Evolutionary conservation across 2,329 filamentous ascomycete species (phyloP).

Genomic region (Colletotrichum navitas): DNA sequence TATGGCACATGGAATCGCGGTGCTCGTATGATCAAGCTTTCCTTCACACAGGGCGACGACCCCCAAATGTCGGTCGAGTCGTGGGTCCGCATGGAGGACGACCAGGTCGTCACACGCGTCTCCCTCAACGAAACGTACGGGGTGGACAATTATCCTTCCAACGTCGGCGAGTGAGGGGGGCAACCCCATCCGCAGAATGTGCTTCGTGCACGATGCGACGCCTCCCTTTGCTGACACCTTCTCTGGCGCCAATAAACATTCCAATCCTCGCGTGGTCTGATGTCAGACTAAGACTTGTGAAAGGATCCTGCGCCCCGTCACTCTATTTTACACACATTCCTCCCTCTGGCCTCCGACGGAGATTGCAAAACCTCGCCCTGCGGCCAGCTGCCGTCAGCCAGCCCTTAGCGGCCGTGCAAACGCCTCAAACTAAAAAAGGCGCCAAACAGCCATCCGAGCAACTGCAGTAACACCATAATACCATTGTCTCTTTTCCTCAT

Average conservation of each 20-base stretch:
- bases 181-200: neutral
- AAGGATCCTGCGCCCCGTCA: slow-evolving; percentile 33
- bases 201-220: neutral
- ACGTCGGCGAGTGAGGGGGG: slow-evolving; percentile 26
- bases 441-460: slow-evolving; percentile 16
- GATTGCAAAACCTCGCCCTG: slow-evolving; percentile 38
- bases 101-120: slow-evolving; percentile 63
- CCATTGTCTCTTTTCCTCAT: slow-evolving; percentile 31
- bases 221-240: slow-evolving; percentile 1
- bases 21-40: slow-evolving; percentile 53
- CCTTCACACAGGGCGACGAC: slow-evolving; percentile 51
- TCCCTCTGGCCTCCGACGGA: slow-evolving; percentile 31
- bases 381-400: slow-evolving; percentile 41
- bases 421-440: slow-evolving; percentile 39
- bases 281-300: slow-evolving; percentile 18
- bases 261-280: slow-evolving; percentile 8
- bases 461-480: slow-evolving; percentile 32
- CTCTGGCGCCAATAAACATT: slow-evolving; percentile 10
- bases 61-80: slow-evolving; percentile 61
- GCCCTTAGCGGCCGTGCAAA: slow-evolving; percentile 36
- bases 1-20: slow-evolving; percentile 76
- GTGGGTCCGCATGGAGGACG: slow-evolving; percentile 72
- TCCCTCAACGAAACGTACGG: slow-evolving; percentile 72
- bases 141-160: slow-evolving; percentile 62
- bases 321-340: slow-evolving; percentile 25